Evolutionary conservation across 352 stramenopile genomes (phyloP).

Genomic region (Phytophthora idaei): DNA sequence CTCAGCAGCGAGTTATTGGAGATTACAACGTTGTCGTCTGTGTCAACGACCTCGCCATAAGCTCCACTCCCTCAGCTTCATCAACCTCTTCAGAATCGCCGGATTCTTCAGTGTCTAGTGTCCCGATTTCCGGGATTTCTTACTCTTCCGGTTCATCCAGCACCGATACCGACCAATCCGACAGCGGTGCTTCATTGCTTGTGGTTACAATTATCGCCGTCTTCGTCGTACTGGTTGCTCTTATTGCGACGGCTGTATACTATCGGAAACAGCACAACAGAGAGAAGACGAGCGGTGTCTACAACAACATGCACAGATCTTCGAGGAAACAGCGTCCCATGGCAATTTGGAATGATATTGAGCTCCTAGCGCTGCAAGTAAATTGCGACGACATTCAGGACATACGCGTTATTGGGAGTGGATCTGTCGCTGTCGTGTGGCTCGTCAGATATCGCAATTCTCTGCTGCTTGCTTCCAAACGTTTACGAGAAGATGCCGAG

Average conservation of each 20-base stretch:
- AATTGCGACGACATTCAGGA: slow-evolving; percentile 29
- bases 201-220: slow-evolving; percentile 2
- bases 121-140: slow-evolving; percentile 5
- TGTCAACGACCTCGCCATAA: not conserved
- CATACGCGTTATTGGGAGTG: slow-evolving; percentile 26
- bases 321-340: slow-evolving; percentile 16
- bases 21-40: slow-evolving; percentile 21
- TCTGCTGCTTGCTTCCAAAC: slow-evolving; percentile 30
- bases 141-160: slow-evolving; percentile 15
- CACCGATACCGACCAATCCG: slow-evolving; percentile 3
- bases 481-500: slow-evolving; percentile 21
- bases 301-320: slow-evolving; percentile 4
- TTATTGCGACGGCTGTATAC: slow-evolving; percentile 5
- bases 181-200: not conserved
- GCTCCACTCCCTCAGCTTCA: not conserved
- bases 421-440: slow-evolving; percentile 26
- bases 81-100: slow-evolving; percentile 7
- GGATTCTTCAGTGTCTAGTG: not conserved
- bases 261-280: slow-evolving; percentile 14
- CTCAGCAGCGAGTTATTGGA: slow-evolving; percentile 15
- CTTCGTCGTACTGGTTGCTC: slow-evolving; percentile 3
- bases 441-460: slow-evolving; percentile 33
- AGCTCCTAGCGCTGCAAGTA: slow-evolving; percentile 24
- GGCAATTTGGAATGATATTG: slow-evolving; percentile 25
- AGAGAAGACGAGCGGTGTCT: not conserved